Conservation (phyloP, 2,329 filamentous ascomycete species). For the Colletotrichum magnum region DNA sequence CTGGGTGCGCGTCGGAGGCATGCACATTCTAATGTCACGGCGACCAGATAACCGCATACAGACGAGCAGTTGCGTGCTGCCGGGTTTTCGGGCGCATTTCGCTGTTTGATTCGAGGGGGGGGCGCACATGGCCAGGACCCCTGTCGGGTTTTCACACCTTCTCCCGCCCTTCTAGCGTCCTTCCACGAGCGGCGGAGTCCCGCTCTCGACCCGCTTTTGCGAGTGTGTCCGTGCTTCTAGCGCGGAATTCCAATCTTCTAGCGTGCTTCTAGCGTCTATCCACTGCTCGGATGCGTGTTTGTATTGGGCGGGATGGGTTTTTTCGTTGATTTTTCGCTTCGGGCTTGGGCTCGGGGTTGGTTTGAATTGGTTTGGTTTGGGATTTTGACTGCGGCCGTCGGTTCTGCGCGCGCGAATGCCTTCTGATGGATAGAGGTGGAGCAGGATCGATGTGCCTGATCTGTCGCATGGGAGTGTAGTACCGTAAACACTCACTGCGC, state of each 20-base stretch:
- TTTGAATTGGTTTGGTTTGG: too few relatives aligned
- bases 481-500: too few relatives aligned
- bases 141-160: background rate
- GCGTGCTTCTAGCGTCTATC: constrained; percentile 34
- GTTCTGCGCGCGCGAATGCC: too few relatives aligned
- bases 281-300: background rate
- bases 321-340: background rate
- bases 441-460: constrained; percentile 1
- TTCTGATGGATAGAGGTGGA: too few relatives aligned
- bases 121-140: background rate
- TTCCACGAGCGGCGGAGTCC: constrained; percentile 15
- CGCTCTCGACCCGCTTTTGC: background rate
- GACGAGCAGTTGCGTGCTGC: background rate
- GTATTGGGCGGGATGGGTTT: background rate
- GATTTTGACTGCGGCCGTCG: too few relatives aligned
- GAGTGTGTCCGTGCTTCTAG: constrained; percentile 19
- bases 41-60: background rate
- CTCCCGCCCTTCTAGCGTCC: constrained; percentile 35
- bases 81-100: background rate
- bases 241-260: constrained; percentile 16
- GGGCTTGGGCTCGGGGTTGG: background rate
- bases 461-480: background rate
- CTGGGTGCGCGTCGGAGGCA: background rate
- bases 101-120: constrained; percentile 2
- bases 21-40: background rate